Base-by-base conservation (phyloP, 2,329 filamentous ascomycete species). In the Clarireedia homoeocarpa region DNA sequence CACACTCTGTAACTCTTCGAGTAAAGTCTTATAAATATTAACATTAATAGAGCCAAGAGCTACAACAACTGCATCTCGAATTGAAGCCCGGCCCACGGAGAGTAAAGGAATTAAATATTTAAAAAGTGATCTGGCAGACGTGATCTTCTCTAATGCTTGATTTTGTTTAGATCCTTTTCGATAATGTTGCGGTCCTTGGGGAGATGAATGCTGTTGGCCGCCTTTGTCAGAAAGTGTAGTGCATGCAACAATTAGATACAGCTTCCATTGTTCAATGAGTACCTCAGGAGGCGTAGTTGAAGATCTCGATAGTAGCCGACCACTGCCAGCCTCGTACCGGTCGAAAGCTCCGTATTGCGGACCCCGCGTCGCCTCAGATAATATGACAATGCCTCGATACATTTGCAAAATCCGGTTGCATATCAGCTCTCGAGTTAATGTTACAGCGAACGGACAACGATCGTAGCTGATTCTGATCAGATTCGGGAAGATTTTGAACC, bases 401-500 rank as follows among this genome's bases (percentile, higher is more conserved):
- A 97, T 95, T 70, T 96, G 91, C 34, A 95, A 77, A 48, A 97
- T 85, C 56, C 94, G 84, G 61, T 92, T 91, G 72, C 92, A 97
- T 45, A 99, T 88, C 57, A 96, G 82, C 67, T 97, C 92, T 58
- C 95, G 83, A 26, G 90, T 91, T 48, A 97, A 82, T 0, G 89
- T 91, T 36, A 97, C 89, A 2, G 92, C 91, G 65, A 95, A 91
- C 0, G 90, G 89, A 65, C 92, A 99, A 58, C 87, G 87, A 62
- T 96, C 89, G 66, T 90, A 95, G 57, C 91, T 90, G 62, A 95
- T 86, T 10, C 90, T 84, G 56, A 99, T 88, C 34, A 99, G 79
- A 66, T 96, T 97, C 3, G 94, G 95, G 66, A 99, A 99, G 17
- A 97, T 86, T 68, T 97, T 99, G 73, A 94, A 95, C 94, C 94